Conservation (phyloP, 352 stramenopile species). For the Phytopythium chamaehyphon region DNA sequence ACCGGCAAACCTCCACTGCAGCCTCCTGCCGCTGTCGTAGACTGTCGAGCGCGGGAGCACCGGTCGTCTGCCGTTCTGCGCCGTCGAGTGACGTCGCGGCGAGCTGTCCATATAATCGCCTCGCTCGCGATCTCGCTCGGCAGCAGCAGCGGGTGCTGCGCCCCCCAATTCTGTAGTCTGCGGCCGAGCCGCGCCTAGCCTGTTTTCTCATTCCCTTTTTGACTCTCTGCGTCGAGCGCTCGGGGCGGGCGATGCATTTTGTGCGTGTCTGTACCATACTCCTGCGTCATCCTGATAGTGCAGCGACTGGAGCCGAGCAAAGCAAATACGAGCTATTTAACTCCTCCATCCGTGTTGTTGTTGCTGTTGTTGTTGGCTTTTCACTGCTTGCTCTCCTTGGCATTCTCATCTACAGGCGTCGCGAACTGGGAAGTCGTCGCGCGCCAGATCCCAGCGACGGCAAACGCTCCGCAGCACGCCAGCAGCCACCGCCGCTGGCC, state of each 20-base stretch:
- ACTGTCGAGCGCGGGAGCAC: neutral
- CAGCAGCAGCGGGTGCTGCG: neutral
- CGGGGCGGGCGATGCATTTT: constrained; percentile 15
- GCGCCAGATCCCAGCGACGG: constrained; percentile 39
- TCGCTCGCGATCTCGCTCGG: neutral
- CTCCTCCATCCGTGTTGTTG: constrained; percentile 3
- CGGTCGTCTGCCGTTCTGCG: neutral
- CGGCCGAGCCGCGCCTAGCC: constrained; percentile 6
- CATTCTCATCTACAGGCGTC: constrained; percentile 1
- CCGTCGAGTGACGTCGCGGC: neutral
- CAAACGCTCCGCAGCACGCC: constrained; percentile 43
- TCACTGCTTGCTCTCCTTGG: constrained; percentile 2
- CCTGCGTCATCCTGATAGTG: neutral
- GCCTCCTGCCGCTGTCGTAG: constrained; percentile 63
- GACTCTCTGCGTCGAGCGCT: neutral
- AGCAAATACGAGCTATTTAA: constrained; percentile 43
- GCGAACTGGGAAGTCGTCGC: constrained; percentile 44
- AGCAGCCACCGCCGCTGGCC: constrained; percentile 59
- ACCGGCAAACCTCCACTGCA: constrained; percentile 78
- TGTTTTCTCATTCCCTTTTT: constrained; percentile 6
- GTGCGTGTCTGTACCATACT: constrained; percentile 45
- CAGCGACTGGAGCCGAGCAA: constrained; percentile 2
- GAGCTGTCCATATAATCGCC: neutral
- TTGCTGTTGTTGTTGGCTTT: constrained; percentile 1
- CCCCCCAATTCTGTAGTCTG: too few relatives aligned